Base-by-base conservation (phyloP, 805 yeast species). In the Wickerhamiella galacta region DNA sequence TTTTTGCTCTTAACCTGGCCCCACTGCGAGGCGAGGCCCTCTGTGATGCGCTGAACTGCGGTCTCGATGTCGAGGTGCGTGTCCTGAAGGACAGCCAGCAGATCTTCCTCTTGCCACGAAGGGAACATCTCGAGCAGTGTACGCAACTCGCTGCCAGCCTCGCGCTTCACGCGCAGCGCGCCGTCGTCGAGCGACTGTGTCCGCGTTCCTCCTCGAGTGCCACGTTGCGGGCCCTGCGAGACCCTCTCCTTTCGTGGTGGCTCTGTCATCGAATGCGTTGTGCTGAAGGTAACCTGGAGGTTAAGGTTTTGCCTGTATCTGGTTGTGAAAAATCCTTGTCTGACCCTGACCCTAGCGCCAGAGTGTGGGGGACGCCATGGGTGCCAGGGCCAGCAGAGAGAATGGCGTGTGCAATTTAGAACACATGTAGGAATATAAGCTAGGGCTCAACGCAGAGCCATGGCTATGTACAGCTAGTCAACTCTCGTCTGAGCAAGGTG, bases 11-110 rank as follows among this genome's bases (percentile, higher is more conserved):
- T 61, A 52, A 81, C 93, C 46, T 85, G 90, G 52, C 82, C 95
- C 95, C 96, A 87, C 57, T 78, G 81, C 44, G 77, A 67, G 24
- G 81, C 92, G 48, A 78, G 77, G 43, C 94, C 93, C 40, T 82
- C 79, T 36, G 92, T 75, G 56, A 90, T 85, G 54, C 82, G 75
- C 50, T 77, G 85, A 42, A 81, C 75, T 42, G 90, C 80, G 28
- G 69, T 66, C 51, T 77, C 92, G 44, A 83, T 63, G 51, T 78
- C 83, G 41, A 72, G 64, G 27, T 44, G 64, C 41, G 75, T 69
- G 57, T 90, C 96, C 37, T 64, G 63, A 45, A 85, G 72, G 38
- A 82, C 72, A 33, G 75, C 70, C 29, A 64, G 58, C 51, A 90
- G 70, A 52, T 90, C 98, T 19, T 79, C 93, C 34, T 67, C 63